phyloP scores from a whole-genome alignment of 1,284 basidiomycete genomes.

The Ganoderma leucocontextum region DNA sequence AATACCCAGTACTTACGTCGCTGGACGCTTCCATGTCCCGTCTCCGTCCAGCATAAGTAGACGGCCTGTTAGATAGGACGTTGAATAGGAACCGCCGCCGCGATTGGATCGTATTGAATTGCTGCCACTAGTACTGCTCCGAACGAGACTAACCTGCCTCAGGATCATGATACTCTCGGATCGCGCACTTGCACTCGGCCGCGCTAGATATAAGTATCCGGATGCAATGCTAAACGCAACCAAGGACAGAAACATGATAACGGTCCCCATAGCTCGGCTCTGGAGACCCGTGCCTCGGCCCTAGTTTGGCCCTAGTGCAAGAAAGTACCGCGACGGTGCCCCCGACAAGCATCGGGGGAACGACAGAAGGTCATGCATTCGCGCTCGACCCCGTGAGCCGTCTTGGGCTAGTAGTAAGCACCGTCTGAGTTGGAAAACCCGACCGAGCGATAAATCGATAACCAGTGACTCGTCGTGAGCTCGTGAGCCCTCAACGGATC shows the following conservation, averaged over 20 bases:
- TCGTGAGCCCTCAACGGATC: background rate
- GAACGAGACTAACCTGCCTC: background rate
- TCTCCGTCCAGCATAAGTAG: background rate
- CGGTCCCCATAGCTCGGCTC: background rate
- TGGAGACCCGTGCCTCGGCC: background rate
- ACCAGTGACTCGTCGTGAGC: too few species aligned
- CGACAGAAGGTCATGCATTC: background rate
- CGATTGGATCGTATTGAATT: background rate
- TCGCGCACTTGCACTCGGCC: background rate
- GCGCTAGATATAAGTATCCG: background rate
- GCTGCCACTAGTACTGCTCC: background rate
- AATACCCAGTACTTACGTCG: background rate
- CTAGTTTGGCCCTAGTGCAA: background rate
- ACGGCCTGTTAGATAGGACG: background rate
- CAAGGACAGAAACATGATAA: background rate
- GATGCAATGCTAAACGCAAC: background rate
- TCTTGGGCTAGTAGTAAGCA: background rate
- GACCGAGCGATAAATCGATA: background rate
- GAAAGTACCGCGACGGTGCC: background rate
- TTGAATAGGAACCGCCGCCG: background rate
- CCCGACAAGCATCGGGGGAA: slow-evolving; percentile 6
- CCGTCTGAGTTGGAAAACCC: background rate
- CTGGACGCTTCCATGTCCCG: background rate
- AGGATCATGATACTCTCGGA: background rate
- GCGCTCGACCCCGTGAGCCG: background rate